Percentiles rank a stretch among this genome's conserved stretches.
phyloP scores from a whole-genome alignment of 768 basidiomycete genomes.

The Rhodocollybia butyracea region DNA sequence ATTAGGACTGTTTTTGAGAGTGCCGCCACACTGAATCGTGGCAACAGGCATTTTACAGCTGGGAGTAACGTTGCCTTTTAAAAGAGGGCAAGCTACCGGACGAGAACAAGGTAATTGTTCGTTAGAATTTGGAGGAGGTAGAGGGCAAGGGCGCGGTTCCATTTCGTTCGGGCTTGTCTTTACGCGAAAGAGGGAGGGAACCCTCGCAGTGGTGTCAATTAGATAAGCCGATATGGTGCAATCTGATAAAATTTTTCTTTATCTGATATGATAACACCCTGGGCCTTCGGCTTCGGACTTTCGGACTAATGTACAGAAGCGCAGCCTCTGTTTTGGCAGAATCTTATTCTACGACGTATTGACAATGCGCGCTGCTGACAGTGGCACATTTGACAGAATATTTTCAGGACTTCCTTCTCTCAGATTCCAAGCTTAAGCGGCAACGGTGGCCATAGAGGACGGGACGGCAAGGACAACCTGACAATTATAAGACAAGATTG shows the following conservation, averaged over 20 bases:
- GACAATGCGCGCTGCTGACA: no score
- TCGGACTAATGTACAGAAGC: neutral
- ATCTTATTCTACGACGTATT: no score
- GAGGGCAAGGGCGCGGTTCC: neutral
- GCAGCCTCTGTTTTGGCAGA: no score
- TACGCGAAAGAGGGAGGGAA: neutral
- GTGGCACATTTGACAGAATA: no score
- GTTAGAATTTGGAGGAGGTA: neutral
- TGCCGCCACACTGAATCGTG: neutral
- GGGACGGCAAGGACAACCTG: no score
- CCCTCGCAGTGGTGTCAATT: neutral
- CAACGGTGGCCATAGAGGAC: no score
- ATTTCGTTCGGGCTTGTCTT: neutral
- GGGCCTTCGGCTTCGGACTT: neutral
- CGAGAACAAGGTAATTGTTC: neutral
- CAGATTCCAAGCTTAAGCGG: no score
- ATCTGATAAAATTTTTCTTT: slow-evolving; percentile 2
- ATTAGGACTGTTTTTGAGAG: slow-evolving; percentile 1
- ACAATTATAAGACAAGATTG: no score
- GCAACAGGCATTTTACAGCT: slow-evolving; percentile 1
- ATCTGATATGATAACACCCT: neutral
- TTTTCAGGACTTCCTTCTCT: no score
- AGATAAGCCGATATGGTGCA: neutral
- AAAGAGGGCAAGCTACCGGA: neutral
- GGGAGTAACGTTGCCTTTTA: neutral